A percentile compares a stretch with the other conserved stretches of the same genome.
Evolutionary conservation across 345 rosid species (phyloP).

Genomic region (Populus davidiana): DNA sequence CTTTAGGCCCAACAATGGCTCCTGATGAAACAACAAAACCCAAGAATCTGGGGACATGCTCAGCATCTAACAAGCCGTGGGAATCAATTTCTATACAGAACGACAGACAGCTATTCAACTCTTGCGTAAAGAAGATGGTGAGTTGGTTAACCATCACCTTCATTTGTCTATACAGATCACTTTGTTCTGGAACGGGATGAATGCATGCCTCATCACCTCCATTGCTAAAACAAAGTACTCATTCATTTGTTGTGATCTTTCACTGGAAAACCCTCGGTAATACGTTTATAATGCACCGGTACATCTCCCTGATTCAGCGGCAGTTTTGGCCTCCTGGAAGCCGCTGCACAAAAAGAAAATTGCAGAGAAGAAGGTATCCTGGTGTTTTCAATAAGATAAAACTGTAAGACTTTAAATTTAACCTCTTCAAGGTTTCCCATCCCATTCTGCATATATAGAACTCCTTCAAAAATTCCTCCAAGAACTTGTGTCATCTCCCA

Average conservation of each 20-base stretch:
- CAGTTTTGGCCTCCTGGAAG: not conserved
- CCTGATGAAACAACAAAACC: too few species aligned
- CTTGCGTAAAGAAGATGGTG: too few species aligned
- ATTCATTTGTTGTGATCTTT: not conserved
- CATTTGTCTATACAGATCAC: too few species aligned
- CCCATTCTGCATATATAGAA: conserved; percentile 81
- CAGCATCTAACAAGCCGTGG: not conserved
- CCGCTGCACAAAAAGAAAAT: not conserved
- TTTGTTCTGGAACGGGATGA: not conserved
- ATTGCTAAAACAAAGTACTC: not conserved
- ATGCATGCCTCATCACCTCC: not conserved
- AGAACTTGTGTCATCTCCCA: conserved; percentile 71
- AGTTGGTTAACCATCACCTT: too few species aligned
- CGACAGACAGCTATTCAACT: not conserved
- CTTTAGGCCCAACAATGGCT: too few species aligned
- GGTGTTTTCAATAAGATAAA: not conserved
- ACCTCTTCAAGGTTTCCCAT: conserved; percentile 50
- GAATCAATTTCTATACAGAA: not conserved
- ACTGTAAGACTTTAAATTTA: not conserved
- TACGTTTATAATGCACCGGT: too few species aligned
- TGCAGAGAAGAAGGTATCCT: too few species aligned
- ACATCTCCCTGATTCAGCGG: not conserved
- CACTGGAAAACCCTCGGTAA: not conserved
- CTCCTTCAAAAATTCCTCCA: conserved; percentile 62
- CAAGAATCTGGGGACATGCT: too few species aligned